Conservation (phyloP, 1,284 basidiomycete genomes). For the Peniophora sp. region DNA sequence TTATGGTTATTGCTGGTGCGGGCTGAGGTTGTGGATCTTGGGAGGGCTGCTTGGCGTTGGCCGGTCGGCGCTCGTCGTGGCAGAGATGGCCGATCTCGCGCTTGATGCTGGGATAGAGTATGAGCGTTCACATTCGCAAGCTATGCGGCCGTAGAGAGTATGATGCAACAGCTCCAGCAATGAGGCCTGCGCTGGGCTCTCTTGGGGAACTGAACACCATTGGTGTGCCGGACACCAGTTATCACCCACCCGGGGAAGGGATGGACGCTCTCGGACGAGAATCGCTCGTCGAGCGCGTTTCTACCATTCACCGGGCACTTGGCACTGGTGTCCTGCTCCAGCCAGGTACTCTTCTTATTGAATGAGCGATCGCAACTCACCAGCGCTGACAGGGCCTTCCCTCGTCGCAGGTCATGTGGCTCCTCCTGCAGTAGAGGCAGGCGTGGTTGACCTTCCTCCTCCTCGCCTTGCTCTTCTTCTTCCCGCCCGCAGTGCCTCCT, state of each 20-base stretch:
- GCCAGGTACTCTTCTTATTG: too few relatives aligned
- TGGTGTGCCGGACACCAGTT: too few relatives aligned
- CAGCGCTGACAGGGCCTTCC: constrained; percentile 85
- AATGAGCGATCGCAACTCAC: constrained; percentile 36
- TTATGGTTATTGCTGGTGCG: constrained; percentile 13
- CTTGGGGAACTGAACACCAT: too few relatives aligned
- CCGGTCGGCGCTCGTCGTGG: constrained; percentile 73
- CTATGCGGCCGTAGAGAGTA: too few relatives aligned
- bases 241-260: too few relatives aligned
- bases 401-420: constrained; percentile 92
- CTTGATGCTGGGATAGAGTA: constrained; percentile 62
- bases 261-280: too few relatives aligned
- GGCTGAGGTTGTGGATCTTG: constrained; percentile 25
- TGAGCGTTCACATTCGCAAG: too few relatives aligned
- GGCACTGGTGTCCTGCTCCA: too few relatives aligned
- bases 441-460: constrained; percentile 83
- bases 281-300: too few relatives aligned
- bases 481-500: constrained; percentile 13
- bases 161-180: too few relatives aligned
- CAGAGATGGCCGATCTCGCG: constrained; percentile 88
- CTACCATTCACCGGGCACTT: too few relatives aligned
- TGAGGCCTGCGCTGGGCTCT: too few relatives aligned
- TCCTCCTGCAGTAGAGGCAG: constrained; percentile 88
- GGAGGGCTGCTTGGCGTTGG: constrained; percentile 24
- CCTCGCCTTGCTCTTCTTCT: constrained; percentile 47